Percentiles rank a stretch among this genome's conserved stretches.
phyloP scores from a whole-genome alignment of 2,329 filamentous ascomycete species.

The Monosporascus sp. region DNA sequence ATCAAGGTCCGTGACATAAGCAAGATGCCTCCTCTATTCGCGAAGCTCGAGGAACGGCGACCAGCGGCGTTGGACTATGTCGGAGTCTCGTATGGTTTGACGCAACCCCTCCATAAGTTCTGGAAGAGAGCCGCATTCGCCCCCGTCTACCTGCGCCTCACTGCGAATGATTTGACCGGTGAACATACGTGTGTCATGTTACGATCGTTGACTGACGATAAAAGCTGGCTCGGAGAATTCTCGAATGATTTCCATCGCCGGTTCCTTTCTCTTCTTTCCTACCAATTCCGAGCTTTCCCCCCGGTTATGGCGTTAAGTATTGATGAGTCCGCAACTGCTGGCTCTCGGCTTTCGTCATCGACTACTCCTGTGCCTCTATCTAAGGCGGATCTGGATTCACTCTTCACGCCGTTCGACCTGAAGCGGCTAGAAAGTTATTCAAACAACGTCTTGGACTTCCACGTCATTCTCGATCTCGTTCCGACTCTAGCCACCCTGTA shows the following conservation, averaged over 20 bases:
- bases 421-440: constrained; percentile 94
- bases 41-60: constrained; percentile 77
- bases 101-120: constrained; percentile 83
- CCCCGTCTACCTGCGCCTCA: constrained; percentile 91
- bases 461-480: constrained; percentile 90
- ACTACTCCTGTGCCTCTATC: constrained; percentile 52
- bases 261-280: constrained; percentile 86
- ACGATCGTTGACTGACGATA: constrained; percentile 70
- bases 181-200: constrained; percentile 99
- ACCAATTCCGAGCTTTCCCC: constrained; percentile 82
- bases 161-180: constrained; percentile 90
- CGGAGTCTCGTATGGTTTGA: constrained; percentile 92
- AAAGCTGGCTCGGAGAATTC: constrained; percentile 84
- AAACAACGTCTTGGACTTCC: constrained; percentile 96
- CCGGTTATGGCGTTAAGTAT: constrained; percentile 77
- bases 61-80: constrained; percentile 83
- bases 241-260: constrained; percentile 88
- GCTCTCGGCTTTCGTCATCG: constrained; percentile 60
- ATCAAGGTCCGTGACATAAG: constrained; percentile 85
- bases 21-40: constrained; percentile 89
- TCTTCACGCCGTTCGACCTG: constrained; percentile 86
- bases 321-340: constrained; percentile 74
- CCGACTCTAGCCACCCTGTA: constrained; percentile 77
- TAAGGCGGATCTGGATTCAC: constrained; percentile 69
- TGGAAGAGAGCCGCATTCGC: constrained; percentile 87